phyloP scores from a whole-genome alignment of 208 protist species.

The Borovskyia barvae region DNA sequence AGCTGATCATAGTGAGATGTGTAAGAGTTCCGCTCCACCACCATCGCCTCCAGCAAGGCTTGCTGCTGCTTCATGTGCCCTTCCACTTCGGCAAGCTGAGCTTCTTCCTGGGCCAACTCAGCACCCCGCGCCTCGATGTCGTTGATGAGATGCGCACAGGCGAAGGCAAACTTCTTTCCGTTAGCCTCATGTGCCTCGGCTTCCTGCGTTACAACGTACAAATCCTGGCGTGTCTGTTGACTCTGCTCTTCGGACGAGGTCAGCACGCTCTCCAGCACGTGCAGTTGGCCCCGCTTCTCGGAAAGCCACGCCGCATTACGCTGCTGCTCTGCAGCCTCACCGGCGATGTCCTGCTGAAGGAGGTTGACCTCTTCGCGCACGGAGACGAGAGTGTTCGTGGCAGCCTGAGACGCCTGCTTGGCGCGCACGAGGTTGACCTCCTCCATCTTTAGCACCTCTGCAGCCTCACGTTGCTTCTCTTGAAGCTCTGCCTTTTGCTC shows the following conservation, averaged over 20 bases:
- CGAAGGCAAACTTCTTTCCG: conserved; percentile 52
- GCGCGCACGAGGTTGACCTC: conserved; percentile 59
- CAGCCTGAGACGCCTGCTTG: conserved; percentile 30
- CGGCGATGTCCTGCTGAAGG: conserved; percentile 63
- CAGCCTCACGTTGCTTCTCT: conserved; percentile 35
- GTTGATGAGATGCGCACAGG: conserved; percentile 81
- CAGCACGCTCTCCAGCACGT: conserved; percentile 90
- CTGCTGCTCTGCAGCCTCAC: conserved; percentile 53
- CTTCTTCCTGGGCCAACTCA: conserved; percentile 83
- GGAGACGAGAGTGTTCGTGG: conserved; percentile 34
- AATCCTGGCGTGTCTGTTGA: conserved; percentile 79
- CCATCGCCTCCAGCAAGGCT: conserved; percentile 89
- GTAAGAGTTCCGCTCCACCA: conserved; percentile 96
- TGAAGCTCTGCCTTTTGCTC: conserved; percentile 57
- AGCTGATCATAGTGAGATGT: conserved; percentile 95
- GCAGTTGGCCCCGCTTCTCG: conserved; percentile 74
- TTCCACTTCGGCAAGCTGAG: conserved; percentile 70
- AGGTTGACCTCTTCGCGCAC: conserved; percentile 70
- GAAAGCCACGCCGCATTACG: conserved; percentile 80
- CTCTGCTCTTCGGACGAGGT: conserved; percentile 80
- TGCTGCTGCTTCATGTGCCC: conserved; percentile 65
- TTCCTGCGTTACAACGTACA: conserved; percentile 90
- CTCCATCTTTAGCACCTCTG: conserved; percentile 38
- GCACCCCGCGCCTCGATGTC: conserved; percentile 86
- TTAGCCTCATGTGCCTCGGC: conserved; percentile 77